These are phyloP conservation scores for Yamadazyma ubonensis DNA, from an alignment of 805 yeast genomes.

Conservation along the genomic window DNA sequence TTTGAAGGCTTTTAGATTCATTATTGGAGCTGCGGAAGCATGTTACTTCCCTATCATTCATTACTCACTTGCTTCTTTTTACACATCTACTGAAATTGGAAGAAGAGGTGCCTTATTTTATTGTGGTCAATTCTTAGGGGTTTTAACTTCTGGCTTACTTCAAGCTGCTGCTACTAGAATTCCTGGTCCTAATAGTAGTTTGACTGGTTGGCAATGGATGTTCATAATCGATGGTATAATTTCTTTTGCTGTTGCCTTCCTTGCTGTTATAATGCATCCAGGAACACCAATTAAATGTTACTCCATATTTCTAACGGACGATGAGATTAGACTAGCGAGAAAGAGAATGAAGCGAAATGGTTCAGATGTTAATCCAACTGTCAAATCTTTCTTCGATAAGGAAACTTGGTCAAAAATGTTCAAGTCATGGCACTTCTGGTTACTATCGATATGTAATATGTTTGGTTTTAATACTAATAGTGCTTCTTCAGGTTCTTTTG, in stretches of 20 bases:
- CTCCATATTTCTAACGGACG: constrained; percentile 52
- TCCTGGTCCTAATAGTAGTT: constrained; percentile 3
- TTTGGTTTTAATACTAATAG: constrained; percentile 32
- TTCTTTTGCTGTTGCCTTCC: constrained; percentile 20
- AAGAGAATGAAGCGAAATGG: constrained; percentile 22
- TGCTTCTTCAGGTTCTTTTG: constrained; percentile 31
- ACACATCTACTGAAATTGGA: constrained; percentile 24
- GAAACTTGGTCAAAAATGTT: constrained; percentile 27
- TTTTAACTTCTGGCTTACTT: constrained; percentile 28
- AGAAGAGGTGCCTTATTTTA: constrained; percentile 26
- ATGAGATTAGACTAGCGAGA: constrained; percentile 55
- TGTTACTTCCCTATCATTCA: constrained; percentile 28
- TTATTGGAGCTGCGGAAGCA: constrained; percentile 27
- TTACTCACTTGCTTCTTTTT: constrained; percentile 25
- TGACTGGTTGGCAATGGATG: constrained; percentile 26
- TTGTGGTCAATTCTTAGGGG: constrained; percentile 30
- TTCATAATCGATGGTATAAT: constrained; percentile 25
- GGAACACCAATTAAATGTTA: constrained; percentile 38
- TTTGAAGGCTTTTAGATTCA: constrained; percentile 26
- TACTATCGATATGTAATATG: constrained; percentile 24
- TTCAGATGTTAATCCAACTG: constrained; percentile 18
- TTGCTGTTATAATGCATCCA: constrained; percentile 23
- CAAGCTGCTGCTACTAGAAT: constrained; percentile 16
- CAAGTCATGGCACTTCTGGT: constrained; percentile 33
- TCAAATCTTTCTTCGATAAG: constrained; percentile 24